Conservation (phyloP, 441 rosid genomes). For the Croton laevigatus region DNA sequence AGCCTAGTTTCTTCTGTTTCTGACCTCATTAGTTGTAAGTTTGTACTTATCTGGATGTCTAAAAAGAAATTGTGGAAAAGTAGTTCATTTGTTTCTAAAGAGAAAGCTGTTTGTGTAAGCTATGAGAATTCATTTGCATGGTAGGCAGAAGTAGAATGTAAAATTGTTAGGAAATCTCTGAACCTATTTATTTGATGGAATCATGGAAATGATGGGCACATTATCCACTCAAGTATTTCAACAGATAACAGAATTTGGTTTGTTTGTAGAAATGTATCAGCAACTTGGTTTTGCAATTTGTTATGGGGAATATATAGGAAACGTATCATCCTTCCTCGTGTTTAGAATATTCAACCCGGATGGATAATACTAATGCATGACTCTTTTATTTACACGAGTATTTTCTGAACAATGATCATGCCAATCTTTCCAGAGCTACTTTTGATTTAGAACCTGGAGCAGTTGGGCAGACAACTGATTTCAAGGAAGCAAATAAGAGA, state of each 20-base stretch:
- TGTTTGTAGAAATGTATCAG: not conserved
- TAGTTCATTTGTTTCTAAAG: not conserved
- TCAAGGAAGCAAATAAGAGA: constrained; percentile 79
- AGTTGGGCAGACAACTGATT: constrained; percentile 84
- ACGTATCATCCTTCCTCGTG: not conserved
- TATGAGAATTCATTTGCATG: not conserved
- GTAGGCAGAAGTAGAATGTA: not conserved
- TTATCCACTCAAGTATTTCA: constrained; percentile 1
- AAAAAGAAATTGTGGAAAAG: constrained; percentile 1
- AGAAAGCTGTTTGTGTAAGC: not conserved
- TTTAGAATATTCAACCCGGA: not conserved
- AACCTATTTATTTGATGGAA: not conserved
- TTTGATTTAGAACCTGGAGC: constrained; percentile 88
- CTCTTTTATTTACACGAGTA: not conserved
- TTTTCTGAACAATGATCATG: constrained; percentile 10
- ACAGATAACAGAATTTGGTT: not conserved
- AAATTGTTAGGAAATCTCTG: not conserved
- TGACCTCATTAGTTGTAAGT: not conserved
- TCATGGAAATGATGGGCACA: not conserved
- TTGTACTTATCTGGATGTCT: constrained; percentile 1
- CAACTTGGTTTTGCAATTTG: not conserved
- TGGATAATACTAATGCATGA: not conserved
- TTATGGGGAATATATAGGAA: too few species aligned
- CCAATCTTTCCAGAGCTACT: constrained; percentile 52
- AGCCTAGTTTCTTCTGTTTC: not conserved